A percentile compares a stretch with the other conserved stretches of the same genome.
Conservation (phyloP, 2,329 filamentous ascomycete species). For the Cordyceps pruinosa region DNA sequence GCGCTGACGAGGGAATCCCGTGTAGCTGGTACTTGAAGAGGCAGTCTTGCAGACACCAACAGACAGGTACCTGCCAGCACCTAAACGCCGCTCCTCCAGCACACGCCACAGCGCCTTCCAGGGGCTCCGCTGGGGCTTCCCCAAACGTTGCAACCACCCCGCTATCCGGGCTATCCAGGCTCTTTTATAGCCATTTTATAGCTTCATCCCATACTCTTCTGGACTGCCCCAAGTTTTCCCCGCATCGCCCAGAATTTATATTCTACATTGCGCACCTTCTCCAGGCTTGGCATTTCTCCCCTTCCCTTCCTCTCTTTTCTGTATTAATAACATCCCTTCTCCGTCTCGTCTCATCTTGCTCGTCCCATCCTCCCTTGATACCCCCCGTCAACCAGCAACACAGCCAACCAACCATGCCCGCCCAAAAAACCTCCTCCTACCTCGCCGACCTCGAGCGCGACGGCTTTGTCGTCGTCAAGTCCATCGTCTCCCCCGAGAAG, state of each 20-base stretch:
- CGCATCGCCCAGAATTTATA: neutral
- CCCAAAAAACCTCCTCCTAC: constrained; percentile 15
- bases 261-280: constrained; percentile 6
- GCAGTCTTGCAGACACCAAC: too few relatives aligned
- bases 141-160: constrained; percentile 11
- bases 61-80: neutral
- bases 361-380: neutral
- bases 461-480: constrained; percentile 69
- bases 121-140: neutral
- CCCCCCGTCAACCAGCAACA: neutral
- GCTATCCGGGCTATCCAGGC: too few relatives aligned
- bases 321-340: neutral
- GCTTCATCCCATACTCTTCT: neutral
- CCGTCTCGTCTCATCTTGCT: neutral
- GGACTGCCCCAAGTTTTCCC: neutral
- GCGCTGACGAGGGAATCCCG: too few relatives aligned
- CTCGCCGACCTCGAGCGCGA: constrained; percentile 53
- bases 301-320: neutral
- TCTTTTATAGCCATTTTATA: too few relatives aligned
- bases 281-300: constrained; percentile 3
- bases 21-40: too few relatives aligned
- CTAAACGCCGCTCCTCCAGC: neutral
- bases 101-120: neutral
- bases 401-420: constrained; percentile 14
- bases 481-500: constrained; percentile 49